These are phyloP conservation scores for Colletotrichum kahawae DNA, from an alignment of 2,329 filamentous ascomycete species.

Conservation along the genomic window DNA sequence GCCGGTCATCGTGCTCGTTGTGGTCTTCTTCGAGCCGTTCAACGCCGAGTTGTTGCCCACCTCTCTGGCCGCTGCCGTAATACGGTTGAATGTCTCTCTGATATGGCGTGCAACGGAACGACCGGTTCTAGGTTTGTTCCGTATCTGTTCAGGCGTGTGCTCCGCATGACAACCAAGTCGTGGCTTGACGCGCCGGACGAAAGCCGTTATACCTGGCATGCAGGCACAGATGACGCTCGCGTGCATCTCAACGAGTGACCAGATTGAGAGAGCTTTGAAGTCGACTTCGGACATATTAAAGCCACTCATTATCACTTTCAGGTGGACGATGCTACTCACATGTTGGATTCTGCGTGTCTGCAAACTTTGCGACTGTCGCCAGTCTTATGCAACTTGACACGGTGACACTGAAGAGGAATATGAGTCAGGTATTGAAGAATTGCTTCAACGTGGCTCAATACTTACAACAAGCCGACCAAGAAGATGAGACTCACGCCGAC, in stretches of 20 bases:
- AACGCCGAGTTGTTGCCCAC: neutral
- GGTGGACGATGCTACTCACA: neutral
- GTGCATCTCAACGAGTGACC: constrained; percentile 12
- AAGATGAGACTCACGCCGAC: constrained; percentile 9
- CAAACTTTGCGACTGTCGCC: neutral
- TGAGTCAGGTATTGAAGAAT: neutral
- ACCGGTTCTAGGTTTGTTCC: neutral
- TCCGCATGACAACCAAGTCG: neutral
- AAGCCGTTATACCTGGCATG: constrained; percentile 10
- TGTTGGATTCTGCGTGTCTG: neutral
- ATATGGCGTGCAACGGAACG: neutral
- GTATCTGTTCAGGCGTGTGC: neutral
- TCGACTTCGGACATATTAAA: neutral
- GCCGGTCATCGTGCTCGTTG: neutral
- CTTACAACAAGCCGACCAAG: neutral
- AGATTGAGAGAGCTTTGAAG: neutral
- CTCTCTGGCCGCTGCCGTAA: neutral
- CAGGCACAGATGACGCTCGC: constrained; percentile 17
- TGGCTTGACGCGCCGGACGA: neutral
- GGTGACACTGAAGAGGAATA: neutral
- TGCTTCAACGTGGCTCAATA: neutral
- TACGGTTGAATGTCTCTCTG: neutral
- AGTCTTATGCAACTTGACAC: neutral
- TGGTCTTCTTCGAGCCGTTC: neutral
- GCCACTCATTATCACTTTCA: neutral